Evolutionary conservation across 2,329 filamentous ascomycete species (phyloP).

Genomic region (Reticulascus tulasneorum): DNA sequence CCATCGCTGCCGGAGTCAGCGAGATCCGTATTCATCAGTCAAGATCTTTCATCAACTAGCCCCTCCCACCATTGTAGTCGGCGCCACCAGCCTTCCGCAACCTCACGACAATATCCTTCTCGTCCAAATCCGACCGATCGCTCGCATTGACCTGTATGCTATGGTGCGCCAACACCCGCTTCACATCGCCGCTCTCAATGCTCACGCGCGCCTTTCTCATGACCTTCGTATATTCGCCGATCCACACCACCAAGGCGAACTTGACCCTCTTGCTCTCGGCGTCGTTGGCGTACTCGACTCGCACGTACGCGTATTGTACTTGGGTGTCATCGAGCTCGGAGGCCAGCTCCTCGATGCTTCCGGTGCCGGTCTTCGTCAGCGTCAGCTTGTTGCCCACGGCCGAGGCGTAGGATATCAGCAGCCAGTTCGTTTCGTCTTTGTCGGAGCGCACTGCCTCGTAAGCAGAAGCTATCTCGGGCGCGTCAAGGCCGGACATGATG

Average conservation of each 20-base stretch:
- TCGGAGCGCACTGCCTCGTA: slow-evolving; percentile 66
- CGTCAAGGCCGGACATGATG: slow-evolving; percentile 52
- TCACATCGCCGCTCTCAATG: slow-evolving; percentile 64
- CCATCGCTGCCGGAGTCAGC: too few relatives aligned
- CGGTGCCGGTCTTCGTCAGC: slow-evolving; percentile 54
- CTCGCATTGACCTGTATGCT: slow-evolving; percentile 61
- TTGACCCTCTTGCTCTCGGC: slow-evolving; percentile 65
- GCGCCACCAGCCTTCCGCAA: slow-evolving; percentile 65
- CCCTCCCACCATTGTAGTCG: slow-evolving; percentile 66
- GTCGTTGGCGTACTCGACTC: slow-evolving; percentile 68
- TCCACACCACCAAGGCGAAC: slow-evolving; percentile 66
- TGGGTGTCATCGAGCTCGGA: slow-evolving; percentile 51
- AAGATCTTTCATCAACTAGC: too few relatives aligned
- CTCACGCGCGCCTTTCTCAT: slow-evolving; percentile 68
- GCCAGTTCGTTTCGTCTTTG: slow-evolving; percentile 63
- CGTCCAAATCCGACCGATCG: slow-evolving; percentile 57
- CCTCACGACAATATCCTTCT: slow-evolving; percentile 56
- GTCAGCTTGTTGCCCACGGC: slow-evolving; percentile 52
- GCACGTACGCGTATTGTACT: slow-evolving; percentile 64
- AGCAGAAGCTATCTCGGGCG: slow-evolving; percentile 57
- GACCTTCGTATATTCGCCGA: slow-evolving; percentile 59
- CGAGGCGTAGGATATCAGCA: slow-evolving; percentile 59
- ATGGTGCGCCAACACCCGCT: slow-evolving; percentile 59
- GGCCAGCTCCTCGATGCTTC: slow-evolving; percentile 57
- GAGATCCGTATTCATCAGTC: too few relatives aligned